Evolutionary conservation across 257 asterid species (phyloP).

Genomic region (Parsonsia alboflavescens): DNA sequence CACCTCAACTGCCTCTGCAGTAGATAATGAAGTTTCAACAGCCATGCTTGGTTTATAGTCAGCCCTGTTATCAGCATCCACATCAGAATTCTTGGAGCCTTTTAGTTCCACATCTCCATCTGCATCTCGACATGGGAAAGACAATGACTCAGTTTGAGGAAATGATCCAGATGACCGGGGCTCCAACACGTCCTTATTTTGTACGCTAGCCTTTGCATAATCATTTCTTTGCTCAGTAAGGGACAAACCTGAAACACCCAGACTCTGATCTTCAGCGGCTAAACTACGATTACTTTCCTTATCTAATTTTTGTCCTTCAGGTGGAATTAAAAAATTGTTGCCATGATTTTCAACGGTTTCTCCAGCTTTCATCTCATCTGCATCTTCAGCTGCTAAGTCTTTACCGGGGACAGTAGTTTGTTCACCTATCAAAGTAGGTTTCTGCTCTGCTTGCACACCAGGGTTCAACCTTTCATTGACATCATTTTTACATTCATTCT

Average conservation of each 20-base stretch:
- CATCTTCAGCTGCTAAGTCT: slow-evolving; percentile 21
- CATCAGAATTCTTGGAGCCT: slow-evolving; percentile 21
- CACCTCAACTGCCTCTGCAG: slow-evolving; percentile 24
- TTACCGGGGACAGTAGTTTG: slow-evolving; percentile 16
- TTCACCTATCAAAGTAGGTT: slow-evolving; percentile 12
- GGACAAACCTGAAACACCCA: slow-evolving; percentile 16
- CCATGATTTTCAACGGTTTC: slow-evolving; percentile 26
- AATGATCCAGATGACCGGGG: slow-evolving; percentile 19
- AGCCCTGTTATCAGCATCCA: slow-evolving; percentile 25
- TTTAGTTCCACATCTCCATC: slow-evolving; percentile 21
- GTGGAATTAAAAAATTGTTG: slow-evolving; percentile 11
- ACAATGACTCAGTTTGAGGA: slow-evolving; percentile 21
- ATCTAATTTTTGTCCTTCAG: slow-evolving; percentile 21
- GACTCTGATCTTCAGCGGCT: slow-evolving; percentile 21
- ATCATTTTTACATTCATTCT: slow-evolving; percentile 20
- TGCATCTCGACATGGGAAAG: slow-evolving; percentile 21
- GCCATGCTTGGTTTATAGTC: slow-evolving; percentile 22
- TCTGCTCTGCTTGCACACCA: slow-evolving; percentile 16
- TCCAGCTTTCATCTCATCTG: slow-evolving; percentile 22
- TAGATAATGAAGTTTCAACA: slow-evolving; percentile 25
- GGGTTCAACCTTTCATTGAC: slow-evolving; percentile 23
- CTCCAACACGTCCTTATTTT: slow-evolving; percentile 22
- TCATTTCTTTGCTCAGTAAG: slow-evolving; percentile 25
- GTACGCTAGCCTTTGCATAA: slow-evolving; percentile 24
- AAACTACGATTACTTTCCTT: slow-evolving; percentile 13